Base-by-base conservation (phyloP, 2,329 filamentous ascomycete genomes). In the Alternaria brassicae region DNA sequence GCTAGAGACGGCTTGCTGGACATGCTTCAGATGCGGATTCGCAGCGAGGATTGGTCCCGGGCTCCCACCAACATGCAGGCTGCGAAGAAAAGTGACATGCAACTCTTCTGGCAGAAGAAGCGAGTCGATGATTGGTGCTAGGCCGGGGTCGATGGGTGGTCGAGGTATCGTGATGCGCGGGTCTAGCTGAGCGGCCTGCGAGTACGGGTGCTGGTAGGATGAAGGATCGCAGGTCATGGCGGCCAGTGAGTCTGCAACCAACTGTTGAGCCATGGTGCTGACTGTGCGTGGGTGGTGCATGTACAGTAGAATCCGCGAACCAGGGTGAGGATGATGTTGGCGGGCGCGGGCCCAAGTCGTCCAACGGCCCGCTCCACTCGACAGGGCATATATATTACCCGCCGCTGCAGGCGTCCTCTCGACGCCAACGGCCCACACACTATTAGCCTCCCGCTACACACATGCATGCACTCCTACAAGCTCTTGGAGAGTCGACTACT, bases 11-110 rank as follows among this genome's bases (percentile, higher is more conserved):
- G 78, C 6, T 81, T 70, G 36, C 81, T 78, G 17, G 86, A 66
- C 0, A 83, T 80, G 65, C 81, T 80, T 45, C 80, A 80, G 62
- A 86, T 85, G 73, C 0, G 82, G 82, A 0, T 84, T 83, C 9
- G 81, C 81, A 1, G 86, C 86, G 4, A 91, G 79, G 62, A 89
- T 83, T 69, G 89, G 44, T 13, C 54, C 49, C 12, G 50, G 37
- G 5, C 13, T 51, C 13, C 37, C 53, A 4, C 30, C n/a, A 13
- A 56, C 27, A n/a, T 56, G 42, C 17, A 56, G 23, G 4, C 60
- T 36, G 17, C 60, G 63, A 15, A 67, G 40, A 2, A 67, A 58
- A 17, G 34, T n/a, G 23, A 63, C 12, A 21, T 66, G 45, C 4
- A 67, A 36, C 32, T 63, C 57, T 36, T 63, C 62, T 5, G 54